Evolutionary conservation across 169 alveolate genomes (phyloP).

Genomic region (Haemoproteus tartakovskyi): DNA sequence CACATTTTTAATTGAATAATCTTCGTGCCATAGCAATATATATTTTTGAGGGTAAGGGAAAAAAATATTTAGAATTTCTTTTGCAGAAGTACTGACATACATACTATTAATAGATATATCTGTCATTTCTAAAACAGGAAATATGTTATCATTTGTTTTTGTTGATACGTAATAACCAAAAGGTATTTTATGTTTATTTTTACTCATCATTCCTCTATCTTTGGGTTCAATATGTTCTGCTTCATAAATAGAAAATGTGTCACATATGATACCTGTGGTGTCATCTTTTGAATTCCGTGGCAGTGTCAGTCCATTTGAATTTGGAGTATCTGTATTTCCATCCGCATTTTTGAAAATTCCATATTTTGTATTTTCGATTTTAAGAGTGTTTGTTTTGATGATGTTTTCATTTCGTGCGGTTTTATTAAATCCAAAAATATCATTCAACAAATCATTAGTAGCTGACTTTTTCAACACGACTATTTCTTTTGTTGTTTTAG

Average conservation of each 20-base stretch:
- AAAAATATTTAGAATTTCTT: conserved; percentile 36
- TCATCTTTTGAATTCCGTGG: background rate
- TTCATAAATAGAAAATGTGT: conserved; percentile 48
- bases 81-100: conserved; percentile 57
- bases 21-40: conserved; percentile 64
- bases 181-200: conserved; percentile 57
- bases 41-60: conserved; percentile 62
- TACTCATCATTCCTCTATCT: conserved; percentile 69
- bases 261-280: background rate
- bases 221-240: conserved; percentile 61
- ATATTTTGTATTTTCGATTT: background rate
- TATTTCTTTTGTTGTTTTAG: background rate
- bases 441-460: conserved; percentile 10
- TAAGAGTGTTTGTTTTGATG: too few species aligned
- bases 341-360: background rate
- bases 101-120: conserved; percentile 62
- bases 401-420: background rate
- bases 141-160: conserved; percentile 21
- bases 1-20: conserved; percentile 49
- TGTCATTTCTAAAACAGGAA: conserved; percentile 50
- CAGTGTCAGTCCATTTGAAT: too few species aligned
- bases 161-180: conserved; percentile 59
- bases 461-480: conserved; percentile 1
- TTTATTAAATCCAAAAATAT: conserved; percentile 4
- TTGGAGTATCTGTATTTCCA: background rate